These are phyloP conservation scores for Lunularia cruciata DNA, from an alignment of 225 moss, liverwort and hornwort species.

Conservation along the genomic window DNA sequence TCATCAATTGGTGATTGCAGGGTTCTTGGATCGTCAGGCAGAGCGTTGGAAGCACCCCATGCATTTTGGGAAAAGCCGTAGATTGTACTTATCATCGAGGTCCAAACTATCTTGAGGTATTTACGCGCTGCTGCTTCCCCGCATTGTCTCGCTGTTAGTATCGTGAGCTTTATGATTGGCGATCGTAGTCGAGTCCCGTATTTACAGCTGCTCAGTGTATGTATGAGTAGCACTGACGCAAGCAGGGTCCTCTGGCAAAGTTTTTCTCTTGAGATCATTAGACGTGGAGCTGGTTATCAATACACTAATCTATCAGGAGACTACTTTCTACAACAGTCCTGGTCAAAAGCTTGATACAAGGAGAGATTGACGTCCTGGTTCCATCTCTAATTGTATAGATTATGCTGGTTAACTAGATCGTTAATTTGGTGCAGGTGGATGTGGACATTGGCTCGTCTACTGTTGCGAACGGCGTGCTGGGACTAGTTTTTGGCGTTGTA, in stretches of 20 bases:
- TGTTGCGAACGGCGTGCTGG: slow-evolving; percentile 85
- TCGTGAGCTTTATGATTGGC: background rate
- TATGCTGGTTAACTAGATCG: too few relatives aligned
- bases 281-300: too few relatives aligned
- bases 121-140: background rate
- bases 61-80: slow-evolving; percentile 90
- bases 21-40: slow-evolving; percentile 97
- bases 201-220: background rate
- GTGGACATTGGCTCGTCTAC: slow-evolving; percentile 91
- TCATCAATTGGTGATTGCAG: slow-evolving; percentile 34
- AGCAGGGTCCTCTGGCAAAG: too few relatives aligned
- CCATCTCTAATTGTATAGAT: too few relatives aligned
- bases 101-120: slow-evolving; percentile 71
- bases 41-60: slow-evolving; percentile 88
- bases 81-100: slow-evolving; percentile 82
- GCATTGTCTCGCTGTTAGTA: too few relatives aligned
- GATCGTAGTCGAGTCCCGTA: too few relatives aligned
- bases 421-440: slow-evolving; percentile 56
- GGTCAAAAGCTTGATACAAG: too few relatives aligned
- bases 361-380: too few relatives aligned
- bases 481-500: slow-evolving; percentile 87
- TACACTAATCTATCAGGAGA: too few relatives aligned
- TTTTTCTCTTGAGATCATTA: too few relatives aligned
- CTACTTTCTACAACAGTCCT: too few relatives aligned
- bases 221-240: background rate